These are phyloP conservation scores for Craterostigma plantagineum DNA, from an alignment of 257 asterid species.

Conservation along the genomic window DNA sequence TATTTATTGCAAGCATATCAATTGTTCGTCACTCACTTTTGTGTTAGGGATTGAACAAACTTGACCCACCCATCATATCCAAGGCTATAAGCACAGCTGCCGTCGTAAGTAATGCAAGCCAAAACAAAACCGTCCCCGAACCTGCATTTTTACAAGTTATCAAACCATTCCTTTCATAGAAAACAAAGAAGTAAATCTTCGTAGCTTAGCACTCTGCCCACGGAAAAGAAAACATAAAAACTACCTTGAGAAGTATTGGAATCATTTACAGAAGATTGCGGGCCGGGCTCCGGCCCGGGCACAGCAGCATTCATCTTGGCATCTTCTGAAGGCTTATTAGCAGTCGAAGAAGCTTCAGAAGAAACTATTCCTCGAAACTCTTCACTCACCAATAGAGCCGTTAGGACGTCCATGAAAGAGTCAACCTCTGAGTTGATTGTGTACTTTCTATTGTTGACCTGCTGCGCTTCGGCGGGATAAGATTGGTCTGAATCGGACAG, in stretches of 20 bases:
- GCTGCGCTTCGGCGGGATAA: not conserved
- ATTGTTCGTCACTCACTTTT: too few species aligned
- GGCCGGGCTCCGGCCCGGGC: not conserved
- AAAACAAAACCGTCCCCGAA: constrained; percentile 37
- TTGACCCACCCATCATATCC: constrained; percentile 45
- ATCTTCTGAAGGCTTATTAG: constrained; percentile 17
- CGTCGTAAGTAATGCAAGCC: constrained; percentile 52
- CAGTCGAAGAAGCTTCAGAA: constrained; percentile 37
- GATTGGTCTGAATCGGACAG: constrained; percentile 29
- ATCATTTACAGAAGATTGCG: too few species aligned
- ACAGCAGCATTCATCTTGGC: constrained; percentile 14
- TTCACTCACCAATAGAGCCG: constrained; percentile 78
- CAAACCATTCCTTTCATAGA: too few species aligned
- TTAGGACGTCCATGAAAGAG: constrained; percentile 66
- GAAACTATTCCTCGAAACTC: constrained; percentile 85
- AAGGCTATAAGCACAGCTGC: constrained; percentile 59
- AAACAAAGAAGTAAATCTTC: too few species aligned
- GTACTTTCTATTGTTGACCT: too few species aligned
- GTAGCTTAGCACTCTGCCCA: too few species aligned
- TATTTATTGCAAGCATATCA: too few species aligned
- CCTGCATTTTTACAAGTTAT: too few species aligned
- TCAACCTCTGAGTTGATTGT: constrained; percentile 33
- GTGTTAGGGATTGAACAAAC: constrained; percentile 77
- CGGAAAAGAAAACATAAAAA: too few species aligned
- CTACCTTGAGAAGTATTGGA: too few species aligned